Percentiles rank a stretch among this genome's conserved stretches.
Conservation (phyloP, 2,329 filamentous ascomycete species). For the Neonectria ditissima region DNA sequence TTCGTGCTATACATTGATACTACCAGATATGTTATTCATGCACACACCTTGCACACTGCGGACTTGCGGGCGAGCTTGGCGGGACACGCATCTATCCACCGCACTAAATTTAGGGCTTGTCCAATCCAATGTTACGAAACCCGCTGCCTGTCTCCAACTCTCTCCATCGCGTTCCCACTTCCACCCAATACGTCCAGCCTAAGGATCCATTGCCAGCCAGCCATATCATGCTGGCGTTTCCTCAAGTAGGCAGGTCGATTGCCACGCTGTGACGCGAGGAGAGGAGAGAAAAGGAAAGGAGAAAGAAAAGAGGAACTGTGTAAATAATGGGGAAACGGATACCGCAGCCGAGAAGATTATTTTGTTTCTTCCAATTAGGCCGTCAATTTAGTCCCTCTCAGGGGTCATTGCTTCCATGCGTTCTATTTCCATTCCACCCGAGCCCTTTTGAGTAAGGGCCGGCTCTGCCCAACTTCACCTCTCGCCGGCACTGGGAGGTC, state of each 20-base stretch:
- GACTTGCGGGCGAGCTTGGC: neutral
- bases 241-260: slow-evolving; percentile 16
- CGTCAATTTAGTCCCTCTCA: neutral
- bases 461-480: neutral
- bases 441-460: neutral
- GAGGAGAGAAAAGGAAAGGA: no score
- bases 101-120: neutral
- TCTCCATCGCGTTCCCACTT: slow-evolving; percentile 6
- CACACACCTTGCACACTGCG: no score
- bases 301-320: neutral
- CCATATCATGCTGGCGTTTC: slow-evolving; percentile 12
- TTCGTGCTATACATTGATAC: no score
- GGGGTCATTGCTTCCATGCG: neutral
- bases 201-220: slow-evolving; percentile 10
- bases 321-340: slow-evolving; percentile 3
- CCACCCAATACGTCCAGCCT: slow-evolving; percentile 9
- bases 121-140: slow-evolving; percentile 19
- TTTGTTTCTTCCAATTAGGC: neutral
- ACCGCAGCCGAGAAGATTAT: neutral
- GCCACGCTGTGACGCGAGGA: no score
- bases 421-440: slow-evolving; percentile 1
- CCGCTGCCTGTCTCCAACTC: neutral
- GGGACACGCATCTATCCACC: neutral
- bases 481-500: neutral
- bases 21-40: no score